phyloP scores from a whole-genome alignment of 1,284 basidiomycete genomes.

The Vanrija humicola region DNA sequence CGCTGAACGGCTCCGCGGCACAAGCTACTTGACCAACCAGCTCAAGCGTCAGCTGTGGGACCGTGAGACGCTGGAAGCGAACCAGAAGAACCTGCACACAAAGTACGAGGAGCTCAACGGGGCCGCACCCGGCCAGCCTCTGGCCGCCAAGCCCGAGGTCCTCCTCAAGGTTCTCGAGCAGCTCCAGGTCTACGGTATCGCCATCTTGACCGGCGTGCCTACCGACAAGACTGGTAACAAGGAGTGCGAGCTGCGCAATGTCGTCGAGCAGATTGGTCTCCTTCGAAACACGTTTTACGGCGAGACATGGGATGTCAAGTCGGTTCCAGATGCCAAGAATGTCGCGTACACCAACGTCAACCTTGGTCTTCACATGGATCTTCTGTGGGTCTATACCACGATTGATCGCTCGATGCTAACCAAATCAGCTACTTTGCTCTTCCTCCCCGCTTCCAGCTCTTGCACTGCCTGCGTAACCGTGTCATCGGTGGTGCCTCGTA shows the following conservation, averaged over 20 bases:
- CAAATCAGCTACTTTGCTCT: slow-evolving; percentile 71
- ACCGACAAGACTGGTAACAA: slow-evolving; percentile 56
- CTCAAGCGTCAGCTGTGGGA: slow-evolving; percentile 12
- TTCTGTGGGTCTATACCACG: slow-evolving; percentile 61
- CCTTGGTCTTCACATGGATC: slow-evolving; percentile 87
- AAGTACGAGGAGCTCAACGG: slow-evolving; percentile 11
- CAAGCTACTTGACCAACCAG: slow-evolving; percentile 8
- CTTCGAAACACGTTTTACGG: slow-evolving; percentile 90
- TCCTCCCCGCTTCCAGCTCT: slow-evolving; percentile 80
- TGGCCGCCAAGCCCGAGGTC: slow-evolving; percentile 7
- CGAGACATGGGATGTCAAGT: slow-evolving; percentile 82
- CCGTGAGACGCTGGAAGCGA: background rate
- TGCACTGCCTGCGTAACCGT: slow-evolving; percentile 81
- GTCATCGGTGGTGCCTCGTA: slow-evolving; percentile 78
- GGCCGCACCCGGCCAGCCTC: background rate
- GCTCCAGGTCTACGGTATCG: slow-evolving; percentile 54
- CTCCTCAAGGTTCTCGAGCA: slow-evolving; percentile 33
- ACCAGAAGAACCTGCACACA: slow-evolving; percentile 5
- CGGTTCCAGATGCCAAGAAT: slow-evolving; percentile 66
- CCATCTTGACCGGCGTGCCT: slow-evolving; percentile 58
- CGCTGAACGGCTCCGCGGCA: slow-evolving; percentile 6
- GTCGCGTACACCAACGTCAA: slow-evolving; percentile 93
- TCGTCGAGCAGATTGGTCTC: slow-evolving; percentile 67
- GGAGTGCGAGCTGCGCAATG: slow-evolving; percentile 61
- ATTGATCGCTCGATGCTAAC: background rate